These are phyloP conservation scores for Penicillium crustosum DNA, from an alignment of 2,329 filamentous ascomycete species.

Conservation along the genomic window DNA sequence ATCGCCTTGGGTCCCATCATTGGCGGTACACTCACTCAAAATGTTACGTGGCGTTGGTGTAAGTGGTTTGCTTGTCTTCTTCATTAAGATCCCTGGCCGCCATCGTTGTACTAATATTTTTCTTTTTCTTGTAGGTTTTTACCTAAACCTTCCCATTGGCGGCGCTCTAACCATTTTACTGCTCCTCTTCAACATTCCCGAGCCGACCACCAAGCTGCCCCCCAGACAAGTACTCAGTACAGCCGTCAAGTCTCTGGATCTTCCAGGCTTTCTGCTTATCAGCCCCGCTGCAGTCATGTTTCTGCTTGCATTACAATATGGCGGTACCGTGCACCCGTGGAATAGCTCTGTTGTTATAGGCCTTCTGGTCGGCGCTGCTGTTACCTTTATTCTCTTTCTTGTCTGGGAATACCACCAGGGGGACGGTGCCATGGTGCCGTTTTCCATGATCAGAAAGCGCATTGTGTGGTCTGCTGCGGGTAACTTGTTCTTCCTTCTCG, in stretches of 20 bases:
- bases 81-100: too few species aligned
- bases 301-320: conserved; percentile 50
- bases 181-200: conserved; percentile 20
- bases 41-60: not conserved
- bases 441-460: conserved; percentile 40
- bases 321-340: conserved; percentile 41
- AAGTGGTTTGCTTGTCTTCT: not conserved
- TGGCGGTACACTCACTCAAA: not conserved
- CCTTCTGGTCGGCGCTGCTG: conserved; percentile 43
- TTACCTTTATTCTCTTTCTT: conserved; percentile 39
- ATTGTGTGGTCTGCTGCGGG: conserved; percentile 26
- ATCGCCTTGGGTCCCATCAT: not conserved
- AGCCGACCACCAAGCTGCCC: conserved; percentile 2
- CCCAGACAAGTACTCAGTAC: not conserved
- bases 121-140: conserved; percentile 29
- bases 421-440: conserved; percentile 44
- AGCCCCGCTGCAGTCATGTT: conserved; percentile 40
- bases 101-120: not conserved
- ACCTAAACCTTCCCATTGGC: conserved; percentile 43
- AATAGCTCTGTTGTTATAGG: conserved; percentile 44
- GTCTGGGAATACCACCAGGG: conserved; percentile 39
- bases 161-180: conserved; percentile 31
- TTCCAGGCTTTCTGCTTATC: conserved; percentile 19
- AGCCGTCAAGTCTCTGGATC: conserved; percentile 15
- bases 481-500: conserved; percentile 6